Percentiles rank a stretch among this genome's conserved stretches.
These are phyloP conservation scores for Dovyalis caffra DNA, from an alignment of 345 rosid genomes.

Conservation along the genomic window DNA sequence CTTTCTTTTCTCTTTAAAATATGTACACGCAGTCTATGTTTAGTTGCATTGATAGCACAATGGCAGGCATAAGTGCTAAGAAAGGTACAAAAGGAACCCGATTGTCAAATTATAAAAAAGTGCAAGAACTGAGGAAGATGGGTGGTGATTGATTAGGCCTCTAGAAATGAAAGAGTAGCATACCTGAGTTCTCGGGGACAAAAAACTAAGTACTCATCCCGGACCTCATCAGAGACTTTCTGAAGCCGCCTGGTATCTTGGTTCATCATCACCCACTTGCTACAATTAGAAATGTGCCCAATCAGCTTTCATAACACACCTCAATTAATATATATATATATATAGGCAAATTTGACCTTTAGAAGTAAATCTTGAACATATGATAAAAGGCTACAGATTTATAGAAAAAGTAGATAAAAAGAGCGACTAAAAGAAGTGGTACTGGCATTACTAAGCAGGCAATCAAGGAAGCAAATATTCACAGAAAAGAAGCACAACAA, in stretches of 20 bases:
- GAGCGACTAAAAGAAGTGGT: background rate
- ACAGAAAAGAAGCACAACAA: background rate
- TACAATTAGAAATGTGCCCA: constrained; percentile 34
- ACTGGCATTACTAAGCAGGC: background rate
- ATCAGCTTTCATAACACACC: constrained; percentile 6
- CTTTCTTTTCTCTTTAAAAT: background rate
- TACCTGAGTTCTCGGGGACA: constrained; percentile 78
- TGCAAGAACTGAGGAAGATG: background rate
- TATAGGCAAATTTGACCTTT: background rate
- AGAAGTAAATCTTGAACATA: background rate
- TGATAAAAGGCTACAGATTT: background rate
- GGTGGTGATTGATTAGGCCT: background rate
- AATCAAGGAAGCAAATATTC: background rate
- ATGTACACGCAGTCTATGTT: background rate
- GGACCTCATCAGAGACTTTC: constrained; percentile 81
- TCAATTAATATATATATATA: background rate
- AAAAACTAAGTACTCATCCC: constrained; percentile 70
- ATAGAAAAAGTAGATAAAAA: background rate
- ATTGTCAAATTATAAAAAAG: background rate
- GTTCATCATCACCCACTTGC: constrained; percentile 99
- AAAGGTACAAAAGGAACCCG: background rate
- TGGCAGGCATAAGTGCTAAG: background rate
- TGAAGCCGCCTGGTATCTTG: constrained; percentile 89
- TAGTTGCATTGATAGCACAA: background rate
- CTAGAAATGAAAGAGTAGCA: constrained; percentile 5